Percentiles rank a stretch among this genome's conserved stretches.
Evolutionary conservation across 2,329 filamentous ascomycete genomes (phyloP).

Genomic region (Endoconidiophora polonica): DNA sequence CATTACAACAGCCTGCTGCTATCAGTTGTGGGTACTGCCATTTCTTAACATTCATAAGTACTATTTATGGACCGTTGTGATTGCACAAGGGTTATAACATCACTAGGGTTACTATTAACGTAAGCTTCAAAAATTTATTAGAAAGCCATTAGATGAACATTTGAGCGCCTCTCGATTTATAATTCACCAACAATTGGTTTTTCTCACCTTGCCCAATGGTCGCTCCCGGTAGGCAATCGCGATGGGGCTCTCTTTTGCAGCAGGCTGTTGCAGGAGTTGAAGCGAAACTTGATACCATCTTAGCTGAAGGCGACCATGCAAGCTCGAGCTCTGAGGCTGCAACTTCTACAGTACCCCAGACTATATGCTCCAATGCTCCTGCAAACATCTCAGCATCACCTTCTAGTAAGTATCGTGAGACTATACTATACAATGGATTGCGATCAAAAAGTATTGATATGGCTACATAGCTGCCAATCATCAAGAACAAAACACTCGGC

Average conservation of each 20-base stretch:
- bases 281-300: conserved; percentile 77
- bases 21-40: too few relatives aligned
- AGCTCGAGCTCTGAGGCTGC: neutral
- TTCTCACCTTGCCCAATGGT: neutral
- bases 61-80: too few relatives aligned
- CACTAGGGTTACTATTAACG: too few relatives aligned
- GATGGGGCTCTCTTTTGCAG: conserved; percentile 67
- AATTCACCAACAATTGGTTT: too few relatives aligned
- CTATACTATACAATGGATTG: neutral
- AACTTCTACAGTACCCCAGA: neutral
- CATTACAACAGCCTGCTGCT: too few relatives aligned
- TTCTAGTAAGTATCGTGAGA: neutral
- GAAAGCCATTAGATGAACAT: too few relatives aligned
- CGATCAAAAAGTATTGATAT: neutral
- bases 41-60: too few relatives aligned
- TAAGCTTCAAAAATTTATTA: too few relatives aligned
- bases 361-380: neutral
- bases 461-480: conserved; percentile 21
- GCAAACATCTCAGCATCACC: neutral
- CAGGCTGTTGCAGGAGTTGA: conserved; percentile 89
- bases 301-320: conserved; percentile 49
- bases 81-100: too few relatives aligned
- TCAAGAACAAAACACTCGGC: conserved; percentile 43
- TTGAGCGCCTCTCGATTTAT: too few relatives aligned
- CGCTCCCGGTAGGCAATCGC: neutral